phyloP scores from a whole-genome alignment of 2,329 filamentous ascomycete species.

The Teratosphaeria destructans region DNA sequence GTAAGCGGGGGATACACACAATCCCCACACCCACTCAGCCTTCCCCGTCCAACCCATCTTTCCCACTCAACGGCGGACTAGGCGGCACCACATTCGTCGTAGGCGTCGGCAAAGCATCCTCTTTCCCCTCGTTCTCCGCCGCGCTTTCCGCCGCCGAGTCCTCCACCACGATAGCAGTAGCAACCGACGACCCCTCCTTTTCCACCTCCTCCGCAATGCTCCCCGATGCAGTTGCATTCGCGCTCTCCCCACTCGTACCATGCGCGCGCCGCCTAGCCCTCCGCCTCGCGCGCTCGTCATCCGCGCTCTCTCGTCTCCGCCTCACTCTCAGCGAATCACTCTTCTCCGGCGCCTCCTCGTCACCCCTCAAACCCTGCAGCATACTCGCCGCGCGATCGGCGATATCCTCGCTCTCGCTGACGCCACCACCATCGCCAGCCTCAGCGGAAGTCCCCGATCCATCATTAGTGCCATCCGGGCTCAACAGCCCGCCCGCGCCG shows the following conservation, averaged over 20 bases:
- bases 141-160: background rate
- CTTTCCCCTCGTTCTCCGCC: conserved; percentile 16
- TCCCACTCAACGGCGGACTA: conserved; percentile 15
- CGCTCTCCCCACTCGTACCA: conserved; percentile 21
- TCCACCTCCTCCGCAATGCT: conserved; percentile 23
- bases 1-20: background rate
- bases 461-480: conserved; percentile 16
- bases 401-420: conserved; percentile 56
- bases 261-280: conserved; percentile 42
- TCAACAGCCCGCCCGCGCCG: conserved; percentile 15
- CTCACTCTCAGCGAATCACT: conserved; percentile 42
- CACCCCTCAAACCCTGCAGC: conserved; percentile 69
- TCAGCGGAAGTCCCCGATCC: conserved; percentile 15
- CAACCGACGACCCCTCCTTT: conserved; percentile 1
- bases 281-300: conserved; percentile 62
- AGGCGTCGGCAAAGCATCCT: conserved; percentile 6
- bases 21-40: background rate
- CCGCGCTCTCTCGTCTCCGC: conserved; percentile 65
- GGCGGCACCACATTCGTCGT: conserved; percentile 22
- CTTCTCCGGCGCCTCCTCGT: conserved; percentile 41
- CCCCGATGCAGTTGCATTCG: conserved; percentile 19
- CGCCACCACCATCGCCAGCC: conserved; percentile 10
- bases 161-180: background rate
- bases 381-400: conserved; percentile 75
- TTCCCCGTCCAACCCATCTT: background rate